Evolutionary conservation across 305 asterid species (phyloP).

Genomic region (Plantago lanceolata): DNA sequence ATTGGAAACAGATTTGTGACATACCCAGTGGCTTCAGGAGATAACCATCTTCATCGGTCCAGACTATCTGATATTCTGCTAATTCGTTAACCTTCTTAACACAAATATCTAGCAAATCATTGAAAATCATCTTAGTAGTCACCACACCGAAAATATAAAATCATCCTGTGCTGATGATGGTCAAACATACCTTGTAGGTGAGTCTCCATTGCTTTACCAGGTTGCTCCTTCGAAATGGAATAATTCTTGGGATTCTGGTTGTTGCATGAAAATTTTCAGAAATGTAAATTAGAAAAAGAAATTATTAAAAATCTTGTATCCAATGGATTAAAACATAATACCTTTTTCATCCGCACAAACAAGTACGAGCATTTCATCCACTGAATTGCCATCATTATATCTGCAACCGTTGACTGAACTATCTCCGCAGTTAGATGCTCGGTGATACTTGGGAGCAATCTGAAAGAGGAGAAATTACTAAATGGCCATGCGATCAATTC

Average conservation of each 20-base stretch:
- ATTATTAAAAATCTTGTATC: constrained; percentile 18
- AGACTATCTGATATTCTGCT: constrained; percentile 72
- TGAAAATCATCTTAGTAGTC: constrained; percentile 25
- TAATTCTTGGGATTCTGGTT: constrained; percentile 82
- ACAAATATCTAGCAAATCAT: constrained; percentile 61
- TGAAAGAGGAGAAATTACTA: constrained; percentile 35
- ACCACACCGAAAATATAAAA: constrained; percentile 20
- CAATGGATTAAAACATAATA: constrained; percentile 33
- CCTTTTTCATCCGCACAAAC: constrained; percentile 94
- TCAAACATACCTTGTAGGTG: constrained; percentile 71
- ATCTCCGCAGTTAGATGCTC: constrained; percentile 98
- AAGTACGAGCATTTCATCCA: constrained; percentile 95
- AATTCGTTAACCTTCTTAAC: constrained; percentile 80
- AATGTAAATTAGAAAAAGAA: constrained; percentile 23
- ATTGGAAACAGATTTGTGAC: constrained; percentile 22
- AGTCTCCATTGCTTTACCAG: constrained; percentile 56
- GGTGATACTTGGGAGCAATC: constrained; percentile 85
- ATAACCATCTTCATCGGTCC: constrained; percentile 96
- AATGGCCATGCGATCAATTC: constrained; percentile 16
- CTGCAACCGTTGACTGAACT: constrained; percentile 84
- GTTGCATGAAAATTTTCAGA: constrained; percentile 37
- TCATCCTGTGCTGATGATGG: constrained; percentile 19
- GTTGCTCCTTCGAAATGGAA: constrained; percentile 52
- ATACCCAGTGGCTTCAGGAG: constrained; percentile 89
- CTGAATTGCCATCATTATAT: constrained; percentile 84